Conservation (phyloP, 179 eudicot species). For the Beta macrorhiza region DNA sequence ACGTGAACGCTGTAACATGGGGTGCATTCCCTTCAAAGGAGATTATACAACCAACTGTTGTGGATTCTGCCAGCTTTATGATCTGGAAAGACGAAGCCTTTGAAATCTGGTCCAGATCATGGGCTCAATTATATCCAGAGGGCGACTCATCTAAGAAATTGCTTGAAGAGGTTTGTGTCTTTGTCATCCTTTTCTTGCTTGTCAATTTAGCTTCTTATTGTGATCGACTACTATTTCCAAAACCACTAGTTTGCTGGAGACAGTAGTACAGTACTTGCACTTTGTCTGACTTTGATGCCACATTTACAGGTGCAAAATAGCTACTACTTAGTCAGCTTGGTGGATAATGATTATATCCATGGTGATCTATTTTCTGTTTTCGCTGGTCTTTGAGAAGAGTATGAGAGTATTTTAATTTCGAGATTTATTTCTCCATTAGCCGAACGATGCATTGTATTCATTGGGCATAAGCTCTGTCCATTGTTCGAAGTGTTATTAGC, state of each 20-base stretch:
- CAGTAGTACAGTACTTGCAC: neutral
- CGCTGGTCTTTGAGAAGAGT: constrained; percentile 40
- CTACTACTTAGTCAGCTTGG: constrained; percentile 92
- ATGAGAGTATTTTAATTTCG: neutral
- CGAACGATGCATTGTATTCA: constrained; percentile 13
- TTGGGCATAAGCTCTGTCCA: constrained; percentile 4
- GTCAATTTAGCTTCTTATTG: neutral
- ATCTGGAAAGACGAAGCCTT: constrained; percentile 98
- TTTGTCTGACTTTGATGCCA: neutral
- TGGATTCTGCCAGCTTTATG: constrained; percentile 82
- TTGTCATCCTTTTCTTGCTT: too few relatives aligned
- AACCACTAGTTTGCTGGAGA: neutral
- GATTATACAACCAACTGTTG: constrained; percentile 90
- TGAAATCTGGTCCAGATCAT: constrained; percentile 85
- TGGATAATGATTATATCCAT: constrained; percentile 67
- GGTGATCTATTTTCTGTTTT: constrained; percentile 78
- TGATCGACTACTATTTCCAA: neutral
- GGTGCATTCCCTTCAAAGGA: constrained; percentile 96
- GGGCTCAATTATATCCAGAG: constrained; percentile 81
- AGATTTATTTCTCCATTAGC: neutral
- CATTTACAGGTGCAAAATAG: constrained; percentile 67
- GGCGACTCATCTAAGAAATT: constrained; percentile 68
- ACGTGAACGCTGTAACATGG: constrained; percentile 95
- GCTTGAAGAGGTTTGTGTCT: constrained; percentile 62
- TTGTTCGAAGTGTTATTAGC: constrained; percentile 12